Evolutionary conservation across 2,329 filamentous ascomycete species (phyloP), one percentile per base, ranked within the genome.

Genomic region (Diplocarpon mali): DNA sequence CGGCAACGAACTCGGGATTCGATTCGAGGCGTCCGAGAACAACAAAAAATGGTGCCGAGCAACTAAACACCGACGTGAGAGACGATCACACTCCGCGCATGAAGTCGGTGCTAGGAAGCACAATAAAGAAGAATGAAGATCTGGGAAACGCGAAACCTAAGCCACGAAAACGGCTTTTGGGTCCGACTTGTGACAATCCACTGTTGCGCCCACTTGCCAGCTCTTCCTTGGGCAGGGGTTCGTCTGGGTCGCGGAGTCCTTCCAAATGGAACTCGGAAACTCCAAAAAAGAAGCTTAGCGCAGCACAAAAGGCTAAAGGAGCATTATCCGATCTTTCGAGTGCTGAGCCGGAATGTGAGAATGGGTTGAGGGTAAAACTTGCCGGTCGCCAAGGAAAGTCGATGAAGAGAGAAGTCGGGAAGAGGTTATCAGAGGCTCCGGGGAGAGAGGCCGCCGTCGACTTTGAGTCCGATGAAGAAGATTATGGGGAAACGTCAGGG

Each of bases 81-180:
- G 16, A 11, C 4, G 16, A 38, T 8, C 11, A 17, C 6, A 10
- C 13, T 13, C 16, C 35, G 11, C 14, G 16, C 14, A 17, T 30
- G 30, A 32, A 15, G 45, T 10, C 5, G 14, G 12, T 16, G 36
- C 40, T 6, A 35, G 38, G 31, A 15, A 15, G 16, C 10, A 12
- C 4, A 3, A 11, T 12, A 14, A 43, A 32, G 29, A 41, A 28
- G 34, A 40, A 16, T 35, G 35, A n/a, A 31, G 27, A 20, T 17
- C 6, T 17, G 9, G 31, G 28, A 17, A 13, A 9, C 20, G 36
- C 13, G 16, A 39, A 27, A 20, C 13, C 43, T 17, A 56, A 53
- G 41, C 44, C 48, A 14, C 57, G 44, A 42, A 57, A 53, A 39
- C 44, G 56, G 29, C 42, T 58, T 8, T 24, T 58, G 29, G 53